Base-by-base conservation (phyloP, 1,284 basidiomycete genomes). In the Moesziomyces aphidis region DNA sequence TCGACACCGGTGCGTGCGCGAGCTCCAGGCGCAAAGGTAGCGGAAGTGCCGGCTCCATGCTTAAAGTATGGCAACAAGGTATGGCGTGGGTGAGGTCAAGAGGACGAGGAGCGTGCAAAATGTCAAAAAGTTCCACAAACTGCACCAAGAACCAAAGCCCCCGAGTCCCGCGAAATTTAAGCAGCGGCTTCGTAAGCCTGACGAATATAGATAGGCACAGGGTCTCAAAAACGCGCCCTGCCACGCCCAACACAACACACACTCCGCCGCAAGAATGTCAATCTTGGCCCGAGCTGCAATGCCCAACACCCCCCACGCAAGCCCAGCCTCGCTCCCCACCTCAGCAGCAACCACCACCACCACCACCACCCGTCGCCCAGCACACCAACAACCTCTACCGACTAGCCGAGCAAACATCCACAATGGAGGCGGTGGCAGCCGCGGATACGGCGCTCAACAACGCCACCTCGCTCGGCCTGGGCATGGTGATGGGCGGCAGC, bases 21-120 rank as follows among this genome's bases (percentile, higher is more conserved):
- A 69, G 61, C 22, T 65, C 48, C 1, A 76, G 56, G 0, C 73
- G 50, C 3, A 76, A 48, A 4, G 73, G 73, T 7, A 62, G 55
- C 0, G 73, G 60, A 1, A 76, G 65, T 22, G 62, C 52, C 6
- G 69, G 65, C 48, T 76, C 73, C 73, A 76, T 76, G 8, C 24
- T 51, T 51, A 24, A 22, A 21, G n/a, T 15, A 22, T 6, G 39
- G 10, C 17, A 53, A 21, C 2, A 22, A 17, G 39, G 5, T 24
- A 24, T 24, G 5, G 2, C 23, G 36, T 36, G 7, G 34, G 28
- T 50, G 8, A 21, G 45, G 15, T 48, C 48, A 8, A 10, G 59
- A 45, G 48, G 19, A 42, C 17, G 22, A 4, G 13, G 13, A 39
- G 31, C 1, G 11, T 28, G 31, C 4, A 23, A 43, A 55, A 43